These are phyloP conservation scores for Dendrobium officinale DNA, from an alignment of 106 monocot species.

Conservation along the genomic window DNA sequence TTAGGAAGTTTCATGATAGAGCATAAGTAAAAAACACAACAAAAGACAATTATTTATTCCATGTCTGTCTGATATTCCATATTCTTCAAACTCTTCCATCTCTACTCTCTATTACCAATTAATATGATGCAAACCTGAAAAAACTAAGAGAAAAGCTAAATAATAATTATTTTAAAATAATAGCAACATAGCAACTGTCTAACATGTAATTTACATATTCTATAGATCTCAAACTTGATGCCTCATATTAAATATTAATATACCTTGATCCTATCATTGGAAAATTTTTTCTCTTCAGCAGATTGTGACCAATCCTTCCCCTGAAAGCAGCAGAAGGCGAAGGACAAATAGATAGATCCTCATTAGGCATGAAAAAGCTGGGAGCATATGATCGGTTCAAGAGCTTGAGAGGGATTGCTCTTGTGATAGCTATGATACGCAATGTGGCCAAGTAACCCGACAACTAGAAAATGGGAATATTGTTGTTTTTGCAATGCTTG, in stretches of 20 bases:
- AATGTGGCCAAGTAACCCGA: no score
- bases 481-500: neutral
- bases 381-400: neutral
- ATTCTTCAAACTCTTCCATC: no score
- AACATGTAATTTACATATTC: neutral
- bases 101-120: no score
- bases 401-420: neutral
- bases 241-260: neutral
- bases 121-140: no score
- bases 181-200: neutral
- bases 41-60: no score
- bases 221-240: neutral
- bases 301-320: slow-evolving; percentile 9
- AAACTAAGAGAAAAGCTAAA: no score
- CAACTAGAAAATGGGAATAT: no score
- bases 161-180: no score
- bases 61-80: no score
- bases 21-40: no score
- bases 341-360: neutral
- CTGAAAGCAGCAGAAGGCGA: slow-evolving; percentile 1
- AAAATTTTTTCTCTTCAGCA: slow-evolving; percentile 4
- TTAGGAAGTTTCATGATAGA: no score
- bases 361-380: neutral
- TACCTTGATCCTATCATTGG: neutral
- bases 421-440: no score